A percentile compares a stretch with the other conserved stretches of the same genome.
These are phyloP conservation scores for Berberis vulgaris DNA, from an alignment of 164 flowering plant genomes.

Conservation along the genomic window DNA sequence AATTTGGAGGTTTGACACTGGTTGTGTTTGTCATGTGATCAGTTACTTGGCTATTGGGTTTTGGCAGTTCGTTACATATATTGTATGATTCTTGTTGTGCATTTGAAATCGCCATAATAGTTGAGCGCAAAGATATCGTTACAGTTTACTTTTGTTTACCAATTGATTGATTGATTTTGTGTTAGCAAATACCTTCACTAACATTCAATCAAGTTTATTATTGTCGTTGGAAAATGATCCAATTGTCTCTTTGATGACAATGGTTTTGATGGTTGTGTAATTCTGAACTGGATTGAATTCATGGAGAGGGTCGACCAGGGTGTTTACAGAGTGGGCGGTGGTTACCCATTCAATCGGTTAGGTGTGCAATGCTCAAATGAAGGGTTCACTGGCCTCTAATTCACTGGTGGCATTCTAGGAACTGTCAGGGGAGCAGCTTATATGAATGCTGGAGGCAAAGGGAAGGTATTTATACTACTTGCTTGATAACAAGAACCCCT, in stretches of 20 bases:
- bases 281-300: conserved; percentile 30
- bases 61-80: too few species aligned
- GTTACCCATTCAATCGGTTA: conserved; percentile 33
- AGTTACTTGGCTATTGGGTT: too few species aligned
- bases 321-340: conserved; percentile 36
- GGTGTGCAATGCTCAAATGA: conserved; percentile 30
- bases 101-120: background rate
- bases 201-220: conserved; percentile 22
- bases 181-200: conserved; percentile 25
- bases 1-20: too few species aligned
- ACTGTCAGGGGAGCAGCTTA: conserved; percentile 43
- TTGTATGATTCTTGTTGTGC: too few species aligned
- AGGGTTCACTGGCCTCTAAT: conserved; percentile 45
- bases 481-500: background rate
- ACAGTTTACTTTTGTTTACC: background rate
- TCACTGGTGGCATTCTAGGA: conserved; percentile 49
- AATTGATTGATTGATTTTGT: background rate
- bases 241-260: conserved; percentile 46
- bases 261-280: conserved; percentile 47
- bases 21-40: too few species aligned
- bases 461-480: conserved; percentile 21
- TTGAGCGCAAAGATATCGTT: background rate
- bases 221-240: conserved; percentile 42
- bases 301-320: conserved; percentile 35
- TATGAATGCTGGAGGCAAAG: conserved; percentile 55